Percentiles rank a stretch among this genome's conserved stretches.
These are phyloP conservation scores for Wickerhamiella hasegawae DNA, from an alignment of 805 yeast genomes.

Conservation along the genomic window DNA sequence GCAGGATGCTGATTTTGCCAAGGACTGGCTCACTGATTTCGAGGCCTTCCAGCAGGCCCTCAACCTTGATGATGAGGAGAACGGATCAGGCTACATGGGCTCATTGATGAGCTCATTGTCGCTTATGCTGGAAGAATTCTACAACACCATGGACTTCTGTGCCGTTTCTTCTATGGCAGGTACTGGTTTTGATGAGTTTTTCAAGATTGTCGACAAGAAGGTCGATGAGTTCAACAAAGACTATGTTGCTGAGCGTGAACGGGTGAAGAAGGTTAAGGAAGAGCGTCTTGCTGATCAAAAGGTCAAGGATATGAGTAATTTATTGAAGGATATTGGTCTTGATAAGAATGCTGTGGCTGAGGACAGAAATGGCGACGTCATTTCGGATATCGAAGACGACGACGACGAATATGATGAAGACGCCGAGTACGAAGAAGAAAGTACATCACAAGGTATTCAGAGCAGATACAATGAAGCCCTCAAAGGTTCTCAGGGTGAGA, in stretches of 20 bases:
- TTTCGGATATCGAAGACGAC: constrained; percentile 5
- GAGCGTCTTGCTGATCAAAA: constrained; percentile 58
- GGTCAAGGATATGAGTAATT: constrained; percentile 47
- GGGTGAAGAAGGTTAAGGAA: constrained; percentile 59
- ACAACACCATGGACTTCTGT: constrained; percentile 80
- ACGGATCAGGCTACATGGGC: constrained; percentile 80
- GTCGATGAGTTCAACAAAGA: constrained; percentile 73
- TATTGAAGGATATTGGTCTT: constrained; percentile 80
- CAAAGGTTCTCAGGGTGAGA: constrained; percentile 7
- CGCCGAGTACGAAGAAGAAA: neutral
- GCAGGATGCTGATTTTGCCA: constrained; percentile 68
- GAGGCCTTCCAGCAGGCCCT: constrained; percentile 78
- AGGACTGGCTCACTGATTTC: constrained; percentile 95
- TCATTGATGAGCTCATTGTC: constrained; percentile 91
- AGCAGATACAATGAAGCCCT: constrained; percentile 17
- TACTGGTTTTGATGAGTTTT: constrained; percentile 80
- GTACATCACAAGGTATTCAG: constrained; percentile 2
- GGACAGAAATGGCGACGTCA: constrained; percentile 15
- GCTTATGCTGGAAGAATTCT: constrained; percentile 88
- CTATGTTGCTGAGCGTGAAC: constrained; percentile 75
- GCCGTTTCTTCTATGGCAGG: constrained; percentile 92
- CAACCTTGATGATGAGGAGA: constrained; percentile 43
- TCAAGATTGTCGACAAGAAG: constrained; percentile 70
- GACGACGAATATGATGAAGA: constrained; percentile 10
- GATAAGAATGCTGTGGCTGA: constrained; percentile 41